Base-by-base conservation (phyloP, 805 yeast species). In the Hanseniaspora lindneri region DNA sequence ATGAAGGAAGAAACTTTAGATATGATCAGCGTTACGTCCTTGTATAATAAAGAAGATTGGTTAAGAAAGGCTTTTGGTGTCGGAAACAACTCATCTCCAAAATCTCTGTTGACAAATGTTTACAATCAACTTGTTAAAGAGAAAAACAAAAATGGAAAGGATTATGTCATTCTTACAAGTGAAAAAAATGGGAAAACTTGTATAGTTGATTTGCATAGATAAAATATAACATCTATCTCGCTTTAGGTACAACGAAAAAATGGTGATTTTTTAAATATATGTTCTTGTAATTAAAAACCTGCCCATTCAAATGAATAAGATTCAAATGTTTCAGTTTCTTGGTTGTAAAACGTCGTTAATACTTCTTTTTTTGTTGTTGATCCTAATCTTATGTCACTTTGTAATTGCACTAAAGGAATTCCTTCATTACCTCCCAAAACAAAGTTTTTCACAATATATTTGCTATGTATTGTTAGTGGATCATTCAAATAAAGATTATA, bases 1-100 rank as follows among this genome's bases (percentile, higher is more conserved):
- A 64, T 78, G 11, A 72, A 80, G 52, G 95, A 85, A 55, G 96
- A 87, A 53, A 83, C 85, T 2, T 62, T 92, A 52, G 89, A 87
- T 44, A 83, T 87, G 73, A 83, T 89, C 34, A 72, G 83, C 13
- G 74, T 80, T 2, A 81, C 88, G 0, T 80, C 94, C 0, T 63
- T 85, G n/a, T 69, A 71, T 25, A 86, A 77, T 53, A 79, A 77
- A 43, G 94, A 85, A 53, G 89, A 84, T 70, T 73, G 75, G 74
- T 67, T 80, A 46, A 73, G 94, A 56, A 82, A 83, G 55, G 86
- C 89, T 4, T 61, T 63, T 44, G 83, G 88, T 7, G 86, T 89
- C 17, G 75, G 82, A 2, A 78, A 84, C n/a, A 83, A 77, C 56
- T 69, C 92, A 3, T 72, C 79, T 1, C 94, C 95, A 14, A 72